Evolutionary conservation across 805 yeast genomes (phyloP), one percentile per base, ranked within the genome.

Genomic region (Ogataea pini): DNA sequence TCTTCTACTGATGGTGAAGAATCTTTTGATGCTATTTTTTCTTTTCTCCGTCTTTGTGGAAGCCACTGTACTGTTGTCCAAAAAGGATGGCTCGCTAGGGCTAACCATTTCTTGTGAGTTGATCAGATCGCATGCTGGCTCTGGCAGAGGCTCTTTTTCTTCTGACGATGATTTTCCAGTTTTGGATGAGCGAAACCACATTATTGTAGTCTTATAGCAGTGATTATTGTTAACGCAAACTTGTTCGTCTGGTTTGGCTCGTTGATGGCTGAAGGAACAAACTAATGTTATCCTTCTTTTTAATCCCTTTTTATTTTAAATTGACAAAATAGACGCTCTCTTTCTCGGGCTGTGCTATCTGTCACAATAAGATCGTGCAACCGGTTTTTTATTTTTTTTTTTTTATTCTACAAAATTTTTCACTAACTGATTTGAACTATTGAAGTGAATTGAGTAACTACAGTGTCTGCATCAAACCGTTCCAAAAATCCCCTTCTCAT

Each of bases 301-400:
- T 12, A n/a, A 4, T 18, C 24, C 40, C 34, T 27, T 39, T 18
- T 17, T 27, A 3, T 17, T 17, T 17, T 17, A 17, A 18, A 37
- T 37, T 18, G 7, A 34, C 17, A 40, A 28, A 29, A 37, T 44
- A 36, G 40, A 28, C 49, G 47, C 52, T 42, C 18, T 36, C 40
- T 36, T 12, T 22, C 6, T 36, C 29, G 19, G 48, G 42, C 54
- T 46, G 51, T 50, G 54, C 18, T 43, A 13, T 22, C 46, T 50
- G 47, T 44, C 47, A 36, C 34, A 28, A 36, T 36, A 44, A 36
- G 42, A 13, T 44, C 47, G 47, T 44, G 47, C 19, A 14, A 12
- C 27, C 33, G 14, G 10, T 34, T 17, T 18, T 34, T 34, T 34
- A 16, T 34, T 34, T 17, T 34, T 34, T 34, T 34, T 34, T n/a